phyloP scores from a whole-genome alignment of 306 rosid species.

The Citrullus colocynthis region DNA sequence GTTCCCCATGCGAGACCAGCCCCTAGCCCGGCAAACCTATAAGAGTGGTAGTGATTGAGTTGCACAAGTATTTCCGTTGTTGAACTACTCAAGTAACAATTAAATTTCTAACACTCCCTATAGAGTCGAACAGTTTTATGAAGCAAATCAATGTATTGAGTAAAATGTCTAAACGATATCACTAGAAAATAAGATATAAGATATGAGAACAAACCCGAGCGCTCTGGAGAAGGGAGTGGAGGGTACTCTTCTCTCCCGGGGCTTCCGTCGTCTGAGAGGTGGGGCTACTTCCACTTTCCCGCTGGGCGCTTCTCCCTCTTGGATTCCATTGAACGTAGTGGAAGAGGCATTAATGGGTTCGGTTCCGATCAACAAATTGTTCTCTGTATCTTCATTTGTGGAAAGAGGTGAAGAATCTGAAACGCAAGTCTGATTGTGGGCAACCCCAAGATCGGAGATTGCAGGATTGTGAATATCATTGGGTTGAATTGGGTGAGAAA shows the following conservation, averaged over 20 bases:
- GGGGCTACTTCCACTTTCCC: slow-evolving; percentile 1
- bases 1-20: slow-evolving; percentile 98
- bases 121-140: neutral
- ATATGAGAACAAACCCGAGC: slow-evolving; percentile 18
- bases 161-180: neutral
- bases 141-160: neutral
- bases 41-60: neutral
- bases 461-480: neutral
- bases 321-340: neutral
- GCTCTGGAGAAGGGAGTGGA: slow-evolving; percentile 45
- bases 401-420: neutral
- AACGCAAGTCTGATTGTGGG: neutral
- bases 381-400: neutral
- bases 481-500: slow-evolving; percentile 11
- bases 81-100: neutral
- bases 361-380: neutral
- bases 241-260: slow-evolving; percentile 46
- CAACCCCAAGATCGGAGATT: neutral
- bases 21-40: slow-evolving; percentile 83
- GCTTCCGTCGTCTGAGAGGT: slow-evolving; percentile 22
- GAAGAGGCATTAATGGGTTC: neutral
- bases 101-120: neutral
- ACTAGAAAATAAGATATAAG: neutral
- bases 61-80: neutral
- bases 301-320: neutral